phyloP scores from a whole-genome alignment of 192 early-diverging fungal species.

The Paraglomus brasilianum region DNA sequence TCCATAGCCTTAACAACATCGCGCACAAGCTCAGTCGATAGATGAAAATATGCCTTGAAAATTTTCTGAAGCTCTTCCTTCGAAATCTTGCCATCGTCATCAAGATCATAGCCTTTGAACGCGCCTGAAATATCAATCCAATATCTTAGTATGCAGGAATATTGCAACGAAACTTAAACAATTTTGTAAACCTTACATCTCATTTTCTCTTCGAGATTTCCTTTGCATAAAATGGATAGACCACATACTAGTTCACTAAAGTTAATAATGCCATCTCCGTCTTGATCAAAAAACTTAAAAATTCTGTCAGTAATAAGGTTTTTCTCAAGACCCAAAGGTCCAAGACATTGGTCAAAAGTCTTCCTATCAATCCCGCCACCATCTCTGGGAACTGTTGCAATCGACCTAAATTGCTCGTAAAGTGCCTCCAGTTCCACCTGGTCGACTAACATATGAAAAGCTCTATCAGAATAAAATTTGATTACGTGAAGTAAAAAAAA shows the following conservation, averaged over 20 bases:
- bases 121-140: constrained; percentile 52
- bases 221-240: constrained; percentile 79
- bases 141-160: neutral
- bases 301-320: constrained; percentile 86
- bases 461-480: no score
- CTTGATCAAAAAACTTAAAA: constrained; percentile 87
- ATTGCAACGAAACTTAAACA: neutral
- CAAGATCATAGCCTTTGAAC: constrained; percentile 90
- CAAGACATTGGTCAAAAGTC: constrained; percentile 85
- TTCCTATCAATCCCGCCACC: constrained; percentile 71
- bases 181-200: constrained; percentile 54
- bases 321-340: constrained; percentile 77
- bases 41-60: constrained; percentile 91
- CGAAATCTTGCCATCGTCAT: constrained; percentile 82
- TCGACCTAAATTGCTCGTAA: constrained; percentile 81
- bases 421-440: constrained; percentile 81
- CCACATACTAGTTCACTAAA: constrained; percentile 86
- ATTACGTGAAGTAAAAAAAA: neutral
- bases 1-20: constrained; percentile 89
- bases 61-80: constrained; percentile 81
- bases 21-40: constrained; percentile 85
- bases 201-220: constrained; percentile 87
- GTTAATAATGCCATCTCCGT: constrained; percentile 71
- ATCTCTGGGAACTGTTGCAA: constrained; percentile 64
- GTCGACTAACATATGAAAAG: constrained; percentile 64